These are phyloP conservation scores for Candida germanica DNA, from an alignment of 805 yeast species.

Conservation along the genomic window DNA sequence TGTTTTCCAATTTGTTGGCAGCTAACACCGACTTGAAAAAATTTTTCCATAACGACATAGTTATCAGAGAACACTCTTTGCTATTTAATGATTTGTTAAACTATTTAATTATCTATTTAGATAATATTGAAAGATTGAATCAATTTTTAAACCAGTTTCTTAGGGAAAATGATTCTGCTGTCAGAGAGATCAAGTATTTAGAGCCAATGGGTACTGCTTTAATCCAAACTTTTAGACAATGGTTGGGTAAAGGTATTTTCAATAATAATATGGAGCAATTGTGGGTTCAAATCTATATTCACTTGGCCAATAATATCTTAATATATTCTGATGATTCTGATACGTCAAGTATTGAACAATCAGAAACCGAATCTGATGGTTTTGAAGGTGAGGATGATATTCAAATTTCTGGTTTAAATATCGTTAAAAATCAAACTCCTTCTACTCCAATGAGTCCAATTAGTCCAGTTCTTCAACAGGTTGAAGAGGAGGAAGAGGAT, in stretches of 20 bases:
- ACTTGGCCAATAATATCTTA: conserved; percentile 37
- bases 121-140: conserved; percentile 25
- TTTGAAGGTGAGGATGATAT: conserved; percentile 19
- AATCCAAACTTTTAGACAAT: conserved; percentile 34
- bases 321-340: conserved; percentile 19
- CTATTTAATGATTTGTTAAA: conserved; percentile 35
- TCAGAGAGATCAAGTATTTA: conserved; percentile 27
- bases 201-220: conserved; percentile 43
- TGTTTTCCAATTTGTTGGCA: conserved; percentile 33
- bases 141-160: conserved; percentile 34
- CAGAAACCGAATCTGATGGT: conserved; percentile 19
- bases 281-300: conserved; percentile 41
- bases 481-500: conserved; percentile 11
- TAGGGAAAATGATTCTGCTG: conserved; percentile 26
- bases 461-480: conserved; percentile 14
- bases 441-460: conserved; percentile 14
- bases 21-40: conserved; percentile 25
- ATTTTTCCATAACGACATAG: conserved; percentile 19
- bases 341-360: conserved; percentile 9
- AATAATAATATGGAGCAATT: conserved; percentile 29
- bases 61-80: conserved; percentile 27
- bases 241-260: conserved; percentile 31
- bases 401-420: conserved; percentile 27
- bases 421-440: conserved; percentile 7
- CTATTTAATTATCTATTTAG: conserved; percentile 29